Evolutionary conservation across 2,329 filamentous ascomycete species (phyloP), one percentile per base, ranked within the genome.

Genomic region (Exophiala sp.): DNA sequence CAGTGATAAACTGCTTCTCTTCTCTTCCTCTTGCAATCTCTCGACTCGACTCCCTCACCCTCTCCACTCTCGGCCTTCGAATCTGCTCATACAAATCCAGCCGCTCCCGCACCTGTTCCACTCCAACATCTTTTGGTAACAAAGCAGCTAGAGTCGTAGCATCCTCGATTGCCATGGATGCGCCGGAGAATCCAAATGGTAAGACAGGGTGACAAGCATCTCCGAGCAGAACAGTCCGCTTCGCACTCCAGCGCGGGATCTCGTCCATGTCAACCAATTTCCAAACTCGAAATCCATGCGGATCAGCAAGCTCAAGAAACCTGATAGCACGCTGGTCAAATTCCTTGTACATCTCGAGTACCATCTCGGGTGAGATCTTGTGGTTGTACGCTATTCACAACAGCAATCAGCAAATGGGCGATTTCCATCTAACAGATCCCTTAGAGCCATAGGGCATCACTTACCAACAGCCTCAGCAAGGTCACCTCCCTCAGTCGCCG

Each of bases 81-180:
- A 41, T 16, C 10, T 12, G n/a, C 39, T 41, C 39, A 18, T 14
- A 41, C 9, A 41, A 18, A 12, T 41, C 20, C 39, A 41, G 20
- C 10, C 39, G 9, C n/a, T 9, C 39, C 39, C 20, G n/a, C 10
- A 41, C 9, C n/a, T 41, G n/a, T 12, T 41, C 39, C 20, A 12
- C 10, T 16, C 9, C 9, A 10, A 12, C 39, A 11, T 10, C 39
- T 11, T 9, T 9, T 10, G 20, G 39, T 10, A 41, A 18, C 16
- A 18, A 18, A 18, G 3, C 16, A 18, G 16, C 16, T 10, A 45
- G 20, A 11, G 42, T 45, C n/a, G 32, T 11, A 7, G 14, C 71
- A 47, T 74, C 71, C 58, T 73, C 71, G 33, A 73, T 64, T 0
- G 65, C 66, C 44, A 71, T 70, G 0, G 67, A 67, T 8, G 64